Conservation (phyloP, 331 rosid species). For the Quercus tomentella region DNA sequence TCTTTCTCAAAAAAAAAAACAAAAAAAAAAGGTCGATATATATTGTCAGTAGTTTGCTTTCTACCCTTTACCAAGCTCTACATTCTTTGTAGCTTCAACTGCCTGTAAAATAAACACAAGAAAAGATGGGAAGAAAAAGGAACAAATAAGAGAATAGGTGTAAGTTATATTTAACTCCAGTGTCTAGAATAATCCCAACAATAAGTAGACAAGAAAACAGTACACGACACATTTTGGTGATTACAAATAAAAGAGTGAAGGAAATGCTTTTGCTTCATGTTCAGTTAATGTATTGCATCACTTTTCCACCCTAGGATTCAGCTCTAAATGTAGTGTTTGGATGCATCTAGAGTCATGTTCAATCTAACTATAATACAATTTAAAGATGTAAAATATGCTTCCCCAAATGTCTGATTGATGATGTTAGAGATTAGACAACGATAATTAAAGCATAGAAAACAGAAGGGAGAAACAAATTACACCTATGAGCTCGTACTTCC, state of each 20-base stretch:
- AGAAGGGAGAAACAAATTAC: background rate
- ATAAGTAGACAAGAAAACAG: background rate
- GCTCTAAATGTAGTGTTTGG: too few species aligned
- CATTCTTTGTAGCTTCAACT: slow-evolving; percentile 86
- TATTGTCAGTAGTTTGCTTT: too few species aligned
- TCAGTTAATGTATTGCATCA: background rate
- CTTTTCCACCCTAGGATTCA: too few species aligned
- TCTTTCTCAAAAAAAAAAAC: too few species aligned
- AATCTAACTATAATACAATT: background rate
- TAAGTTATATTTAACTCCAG: background rate
- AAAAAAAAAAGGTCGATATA: too few species aligned
- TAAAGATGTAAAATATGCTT: background rate
- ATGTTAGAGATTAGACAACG: too few species aligned
- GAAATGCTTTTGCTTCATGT: background rate
- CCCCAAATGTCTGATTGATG: too few species aligned
- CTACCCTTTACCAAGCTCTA: slow-evolving; percentile 42
- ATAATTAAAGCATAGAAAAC: background rate
- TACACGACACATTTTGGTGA: background rate
- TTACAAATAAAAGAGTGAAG: background rate
- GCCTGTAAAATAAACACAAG: slow-evolving; percentile 47
- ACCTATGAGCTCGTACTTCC: background rate
- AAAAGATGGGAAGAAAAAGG: background rate
- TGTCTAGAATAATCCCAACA: background rate
- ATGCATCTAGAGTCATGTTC: background rate
- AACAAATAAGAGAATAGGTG: background rate